Percentiles rank a stretch among this genome's conserved stretches.
Conservation (phyloP, 2,329 filamentous ascomycete genomes). For the Hymenotorrendiella dingleyae region DNA sequence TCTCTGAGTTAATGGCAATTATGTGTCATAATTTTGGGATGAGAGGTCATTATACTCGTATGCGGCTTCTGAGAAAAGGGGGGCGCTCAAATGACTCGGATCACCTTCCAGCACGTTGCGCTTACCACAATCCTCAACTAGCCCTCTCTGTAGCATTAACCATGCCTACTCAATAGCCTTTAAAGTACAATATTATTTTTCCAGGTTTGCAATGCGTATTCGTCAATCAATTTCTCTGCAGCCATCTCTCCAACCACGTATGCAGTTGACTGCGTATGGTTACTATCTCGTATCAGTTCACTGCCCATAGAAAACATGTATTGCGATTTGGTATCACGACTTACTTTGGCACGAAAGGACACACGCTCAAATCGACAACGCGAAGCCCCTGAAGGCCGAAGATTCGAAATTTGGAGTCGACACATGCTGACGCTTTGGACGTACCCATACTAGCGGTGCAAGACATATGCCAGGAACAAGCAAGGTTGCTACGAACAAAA, state of each 20-base stretch:
- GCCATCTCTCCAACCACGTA: conserved; percentile 47
- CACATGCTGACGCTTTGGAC: background rate
- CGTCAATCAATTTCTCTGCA: conserved; percentile 42
- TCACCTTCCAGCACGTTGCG: too few species aligned
- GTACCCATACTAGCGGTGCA: conserved; percentile 2
- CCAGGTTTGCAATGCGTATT: conserved; percentile 31
- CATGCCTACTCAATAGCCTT: too few species aligned
- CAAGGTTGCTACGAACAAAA: conserved; percentile 6
- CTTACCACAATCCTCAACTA: too few species aligned
- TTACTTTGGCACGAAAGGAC: conserved; percentile 43
- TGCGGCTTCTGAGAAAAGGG: too few species aligned
- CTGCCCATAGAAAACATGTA: conserved; percentile 21
- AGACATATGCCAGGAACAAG: conserved; percentile 3
- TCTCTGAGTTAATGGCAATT: too few species aligned
- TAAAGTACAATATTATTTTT: too few species aligned
- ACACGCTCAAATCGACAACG: conserved; percentile 32
- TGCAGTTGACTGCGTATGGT: conserved; percentile 47
- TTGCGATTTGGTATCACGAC: too few species aligned
- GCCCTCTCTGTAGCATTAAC: too few species aligned
- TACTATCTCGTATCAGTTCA: conserved; percentile 28
- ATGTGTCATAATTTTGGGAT: too few species aligned
- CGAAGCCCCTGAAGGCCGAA: background rate
- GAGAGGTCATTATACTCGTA: too few species aligned
- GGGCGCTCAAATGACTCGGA: too few species aligned
- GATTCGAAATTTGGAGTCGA: conserved; percentile 1